Conservation (phyloP, 257 asterid genomes). For the Gardenia jasminoides region DNA sequence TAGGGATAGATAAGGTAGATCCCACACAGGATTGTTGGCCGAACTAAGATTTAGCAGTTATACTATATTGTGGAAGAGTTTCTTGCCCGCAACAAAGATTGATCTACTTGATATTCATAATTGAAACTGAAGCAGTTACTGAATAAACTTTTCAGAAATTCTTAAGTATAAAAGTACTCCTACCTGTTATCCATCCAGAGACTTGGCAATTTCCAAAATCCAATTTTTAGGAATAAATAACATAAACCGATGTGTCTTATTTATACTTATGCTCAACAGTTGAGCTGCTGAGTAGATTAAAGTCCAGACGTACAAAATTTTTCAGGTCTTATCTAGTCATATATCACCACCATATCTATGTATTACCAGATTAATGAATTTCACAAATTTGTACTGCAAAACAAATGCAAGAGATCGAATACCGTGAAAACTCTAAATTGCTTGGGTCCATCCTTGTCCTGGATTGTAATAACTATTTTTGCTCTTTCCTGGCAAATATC, state of each 20-base stretch:
- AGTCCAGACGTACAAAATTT: not conserved
- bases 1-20: not conserved
- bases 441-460: conserved; percentile 57
- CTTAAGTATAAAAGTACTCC: not conserved
- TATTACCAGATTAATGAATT: not conserved
- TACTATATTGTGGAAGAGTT: not conserved
- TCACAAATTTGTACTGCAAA: not conserved
- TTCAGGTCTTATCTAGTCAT: not conserved
- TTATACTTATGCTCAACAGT: not conserved
- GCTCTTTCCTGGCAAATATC: conserved; percentile 45
- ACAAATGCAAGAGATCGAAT: not conserved
- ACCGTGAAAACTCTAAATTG: conserved; percentile 63
- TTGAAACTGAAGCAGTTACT: not conserved
- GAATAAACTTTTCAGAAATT: not conserved
- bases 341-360: not conserved
- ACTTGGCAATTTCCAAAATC: not conserved
- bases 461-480: conserved; percentile 65
- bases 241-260: not conserved
- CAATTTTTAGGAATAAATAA: not conserved
- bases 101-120: not conserved
- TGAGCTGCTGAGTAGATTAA: not conserved
- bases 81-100: not conserved
- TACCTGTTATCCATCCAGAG: not conserved
- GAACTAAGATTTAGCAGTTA: not conserved
- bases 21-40: not conserved